Conservation (phyloP, 1,139 yeast genomes). For the Blastobotrys indianensis region DNA sequence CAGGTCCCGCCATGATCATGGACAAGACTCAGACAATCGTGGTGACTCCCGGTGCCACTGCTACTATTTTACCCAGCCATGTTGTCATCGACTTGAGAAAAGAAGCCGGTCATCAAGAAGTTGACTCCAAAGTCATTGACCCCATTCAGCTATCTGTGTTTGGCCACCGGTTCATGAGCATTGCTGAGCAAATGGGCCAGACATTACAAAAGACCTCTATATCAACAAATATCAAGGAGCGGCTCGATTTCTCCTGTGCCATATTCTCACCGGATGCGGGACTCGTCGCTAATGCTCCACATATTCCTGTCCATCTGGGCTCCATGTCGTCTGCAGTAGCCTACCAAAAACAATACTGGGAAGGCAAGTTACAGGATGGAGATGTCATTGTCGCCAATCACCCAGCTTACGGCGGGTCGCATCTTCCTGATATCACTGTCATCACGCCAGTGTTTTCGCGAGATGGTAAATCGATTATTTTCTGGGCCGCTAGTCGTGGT, state of each 20-base stretch:
- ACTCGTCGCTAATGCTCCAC: slow-evolving; percentile 81
- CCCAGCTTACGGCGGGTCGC: slow-evolving; percentile 78
- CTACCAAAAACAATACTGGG: slow-evolving; percentile 61
- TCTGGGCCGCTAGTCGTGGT: slow-evolving; percentile 61
- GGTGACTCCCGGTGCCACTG: slow-evolving; percentile 65
- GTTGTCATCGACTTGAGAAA: slow-evolving; percentile 40
- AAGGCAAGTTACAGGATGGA: slow-evolving; percentile 53
- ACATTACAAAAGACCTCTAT: slow-evolving; percentile 75
- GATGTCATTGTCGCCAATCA: slow-evolving; percentile 76
- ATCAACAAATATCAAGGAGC: slow-evolving; percentile 79
- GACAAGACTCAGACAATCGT: slow-evolving; percentile 86
- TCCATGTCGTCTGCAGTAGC: slow-evolving; percentile 83
- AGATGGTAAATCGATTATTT: slow-evolving; percentile 43
- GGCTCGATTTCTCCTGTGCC: slow-evolving; percentile 82
- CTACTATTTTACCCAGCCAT: slow-evolving; percentile 57
- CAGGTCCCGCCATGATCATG: slow-evolving; percentile 79
- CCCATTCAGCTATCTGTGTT: slow-evolving; percentile 73
- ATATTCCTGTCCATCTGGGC: slow-evolving; percentile 81
- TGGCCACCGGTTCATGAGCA: slow-evolving; percentile 80
- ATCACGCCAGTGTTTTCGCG: slow-evolving; percentile 73
- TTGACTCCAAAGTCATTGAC: slow-evolving; percentile 41
- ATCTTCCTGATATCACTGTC: slow-evolving; percentile 74
- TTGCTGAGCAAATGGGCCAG: slow-evolving; percentile 86
- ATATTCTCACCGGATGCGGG: slow-evolving; percentile 70
- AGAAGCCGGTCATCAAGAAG: slow-evolving; percentile 31